Evolutionary conservation across 2,329 filamentous ascomycete genomes (phyloP), one percentile per base, ranked within the genome.

Genomic region (Alternaria postmessia): DNA sequence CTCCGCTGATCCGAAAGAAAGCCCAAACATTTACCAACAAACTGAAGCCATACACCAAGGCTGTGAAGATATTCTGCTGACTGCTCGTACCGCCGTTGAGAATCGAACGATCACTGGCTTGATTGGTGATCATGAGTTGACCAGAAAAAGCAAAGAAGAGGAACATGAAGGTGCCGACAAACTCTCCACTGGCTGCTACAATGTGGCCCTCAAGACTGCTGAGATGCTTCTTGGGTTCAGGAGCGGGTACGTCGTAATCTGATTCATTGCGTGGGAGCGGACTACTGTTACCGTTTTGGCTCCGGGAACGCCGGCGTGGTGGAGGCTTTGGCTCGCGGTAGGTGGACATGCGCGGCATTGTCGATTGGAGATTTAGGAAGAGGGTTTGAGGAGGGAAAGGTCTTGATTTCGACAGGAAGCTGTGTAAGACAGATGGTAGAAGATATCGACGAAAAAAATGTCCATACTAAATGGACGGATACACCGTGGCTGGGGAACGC

Each of bases 101-200:
- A 6, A 64, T 18, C 20, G 66, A 59, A n/a, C 54, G 36, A 3
- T 70, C 66, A 39, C 58, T 62, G 4, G 63, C 57, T 51, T 69
- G 67, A 24, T 57, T 64, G 8, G 49, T 57, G 22, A 71, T 67
- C 59, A 75, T 75, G 34, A 74, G 62, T 11, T 70, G 67, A n/a
- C 70, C 68, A 2, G 68, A 63, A 39, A 72, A 76, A 7, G 69
- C 61, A 24, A 75, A 74, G 66, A 69, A 76, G 5, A 76, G 59
- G 51, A 75, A 76, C 67, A 70, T 66, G 54, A 74, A 74, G 2
- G 72, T 77, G 9, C 74, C 73, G 8, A 75, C 66, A 34, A 76
- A 72, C 28, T 77, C 75, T 30, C 71, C 70, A 5, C 67, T 39
- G 1, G 67, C 65, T 16, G 74, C 74, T 12, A 75, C 66, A 2